phyloP scores from a whole-genome alignment of 768 basidiomycete genomes.

The Lactarius tabidus region DNA sequence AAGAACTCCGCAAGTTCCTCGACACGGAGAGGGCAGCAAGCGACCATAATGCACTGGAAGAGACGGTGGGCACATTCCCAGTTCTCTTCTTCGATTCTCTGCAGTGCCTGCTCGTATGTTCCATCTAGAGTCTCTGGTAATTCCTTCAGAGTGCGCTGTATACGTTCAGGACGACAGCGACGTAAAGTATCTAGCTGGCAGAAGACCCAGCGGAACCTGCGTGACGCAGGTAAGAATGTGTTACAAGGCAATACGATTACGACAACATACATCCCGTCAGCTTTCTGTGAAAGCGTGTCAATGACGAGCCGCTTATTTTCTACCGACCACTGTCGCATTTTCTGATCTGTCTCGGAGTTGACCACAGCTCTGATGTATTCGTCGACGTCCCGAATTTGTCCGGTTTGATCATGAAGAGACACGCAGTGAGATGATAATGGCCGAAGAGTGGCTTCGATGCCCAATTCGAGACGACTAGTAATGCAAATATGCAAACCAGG shows the following conservation, averaged over 20 bases:
- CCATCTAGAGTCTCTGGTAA: constrained; percentile 8
- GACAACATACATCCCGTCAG: constrained; percentile 5
- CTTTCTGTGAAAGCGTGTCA: constrained; percentile 2
- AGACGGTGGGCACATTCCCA: not conserved
- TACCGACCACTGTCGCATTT: constrained; percentile 1
- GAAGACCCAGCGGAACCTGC: constrained; percentile 9
- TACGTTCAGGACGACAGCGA: not conserved
- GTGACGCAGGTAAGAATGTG: not conserved
- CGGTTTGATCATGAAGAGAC: not conserved
- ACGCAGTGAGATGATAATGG: not conserved
- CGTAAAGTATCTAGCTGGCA: constrained; percentile 9
- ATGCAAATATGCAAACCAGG: not conserved
- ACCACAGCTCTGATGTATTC: not conserved
- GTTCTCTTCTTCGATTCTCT: not conserved
- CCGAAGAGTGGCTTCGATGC: not conserved
- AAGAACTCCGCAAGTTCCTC: not conserved
- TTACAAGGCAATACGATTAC: not conserved
- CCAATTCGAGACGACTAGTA: constrained; percentile 8
- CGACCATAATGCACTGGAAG: not conserved
- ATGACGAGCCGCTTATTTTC: not conserved
- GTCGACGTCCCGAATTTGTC: not conserved
- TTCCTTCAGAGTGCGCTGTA: constrained; percentile 1
- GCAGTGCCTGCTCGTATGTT: constrained; percentile 2
- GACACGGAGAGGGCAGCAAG: not conserved
- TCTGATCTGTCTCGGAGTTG: not conserved